Conservation (phyloP, 2,329 filamentous ascomycete genomes). For the Neobulgaria alba region DNA sequence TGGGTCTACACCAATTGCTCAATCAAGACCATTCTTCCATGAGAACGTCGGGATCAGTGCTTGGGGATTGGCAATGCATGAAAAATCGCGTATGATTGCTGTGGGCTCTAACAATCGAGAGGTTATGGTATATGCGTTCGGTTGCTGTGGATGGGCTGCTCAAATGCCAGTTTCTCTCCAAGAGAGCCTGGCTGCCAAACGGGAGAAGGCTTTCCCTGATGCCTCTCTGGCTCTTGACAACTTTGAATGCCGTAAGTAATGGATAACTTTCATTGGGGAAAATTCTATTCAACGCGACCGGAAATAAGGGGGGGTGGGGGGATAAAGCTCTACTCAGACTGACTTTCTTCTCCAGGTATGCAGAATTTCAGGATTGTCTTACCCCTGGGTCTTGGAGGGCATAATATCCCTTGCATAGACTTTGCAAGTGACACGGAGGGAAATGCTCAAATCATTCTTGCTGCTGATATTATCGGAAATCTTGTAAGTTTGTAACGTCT, state of each 20-base stretch:
- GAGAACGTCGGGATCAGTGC: conserved; percentile 70
- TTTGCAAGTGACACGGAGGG: conserved; percentile 18
- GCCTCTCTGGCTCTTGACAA: not conserved
- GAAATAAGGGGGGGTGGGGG: no score
- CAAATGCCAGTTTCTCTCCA: not conserved
- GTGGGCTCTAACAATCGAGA: conserved; percentile 66
- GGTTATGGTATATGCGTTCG: conserved; percentile 41
- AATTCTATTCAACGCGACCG: no score
- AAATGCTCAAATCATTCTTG: conserved; percentile 19
- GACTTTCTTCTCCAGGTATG: not conserved
- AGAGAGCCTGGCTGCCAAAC: not conserved
- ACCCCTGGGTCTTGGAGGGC: conserved; percentile 5
- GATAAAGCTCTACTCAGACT: not conserved
- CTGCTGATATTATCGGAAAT: conserved; percentile 22
- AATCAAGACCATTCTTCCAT: conserved; percentile 49
- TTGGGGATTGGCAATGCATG: conserved; percentile 77
- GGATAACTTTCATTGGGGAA: not conserved
- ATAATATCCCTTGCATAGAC: conserved; percentile 26
- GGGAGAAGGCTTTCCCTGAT: not conserved
- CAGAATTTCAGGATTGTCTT: conserved; percentile 11
- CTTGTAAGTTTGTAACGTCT: conserved; percentile 6
- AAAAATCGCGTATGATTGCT: conserved; percentile 73
- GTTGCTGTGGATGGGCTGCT: not conserved
- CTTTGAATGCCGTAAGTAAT: not conserved
- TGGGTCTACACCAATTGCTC: not conserved